phyloP scores from a whole-genome alignment of 1,284 basidiomycete genomes.

The Neotropicomus parvogracilis region DNA sequence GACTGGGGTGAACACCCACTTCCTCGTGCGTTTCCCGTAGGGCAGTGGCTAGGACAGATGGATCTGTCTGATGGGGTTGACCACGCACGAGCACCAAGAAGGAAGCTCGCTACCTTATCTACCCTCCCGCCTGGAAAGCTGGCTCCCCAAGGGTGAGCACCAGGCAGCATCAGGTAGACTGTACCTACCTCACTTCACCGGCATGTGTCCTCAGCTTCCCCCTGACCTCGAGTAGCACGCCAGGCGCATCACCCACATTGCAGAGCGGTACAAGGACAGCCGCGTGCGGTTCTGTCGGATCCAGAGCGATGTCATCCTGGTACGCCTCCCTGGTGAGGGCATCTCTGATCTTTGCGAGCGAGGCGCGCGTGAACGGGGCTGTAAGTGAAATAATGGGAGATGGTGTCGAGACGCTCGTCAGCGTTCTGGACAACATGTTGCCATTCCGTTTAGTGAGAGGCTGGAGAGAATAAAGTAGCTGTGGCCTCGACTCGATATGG shows the following conservation, averaged over 20 bases:
- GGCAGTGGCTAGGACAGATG: slow-evolving; percentile 53
- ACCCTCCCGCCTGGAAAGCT: slow-evolving; percentile 79
- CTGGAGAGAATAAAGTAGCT: too few relatives aligned
- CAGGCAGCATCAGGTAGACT: not conserved
- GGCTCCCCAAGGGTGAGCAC: not conserved
- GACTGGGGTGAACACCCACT: slow-evolving; percentile 53
- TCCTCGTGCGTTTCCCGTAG: slow-evolving; percentile 74
- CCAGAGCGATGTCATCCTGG: slow-evolving; percentile 9
- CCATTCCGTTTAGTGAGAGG: slow-evolving; percentile 16
- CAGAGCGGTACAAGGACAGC: slow-evolving; percentile 74
- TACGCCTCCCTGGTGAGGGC: slow-evolving; percentile 31
- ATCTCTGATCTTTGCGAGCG: slow-evolving; percentile 40
- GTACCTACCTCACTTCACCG: slow-evolving; percentile 73
- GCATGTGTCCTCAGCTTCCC: slow-evolving; percentile 64
- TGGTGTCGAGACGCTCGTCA: slow-evolving; percentile 5
- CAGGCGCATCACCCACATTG: slow-evolving; percentile 62
- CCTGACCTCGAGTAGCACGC: slow-evolving; percentile 69
- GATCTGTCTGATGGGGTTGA: slow-evolving; percentile 45
- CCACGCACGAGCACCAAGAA: not conserved
- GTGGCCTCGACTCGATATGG: slow-evolving; percentile 7
- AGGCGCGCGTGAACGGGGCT: slow-evolving; percentile 39
- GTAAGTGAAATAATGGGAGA: slow-evolving; percentile 34
- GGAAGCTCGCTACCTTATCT: slow-evolving; percentile 47
- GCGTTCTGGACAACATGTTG: slow-evolving; percentile 26
- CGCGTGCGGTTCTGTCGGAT: slow-evolving; percentile 41